These are phyloP conservation scores for Candida ascalaphidarum DNA, from an alignment of 805 yeast species.

Conservation along the genomic window DNA sequence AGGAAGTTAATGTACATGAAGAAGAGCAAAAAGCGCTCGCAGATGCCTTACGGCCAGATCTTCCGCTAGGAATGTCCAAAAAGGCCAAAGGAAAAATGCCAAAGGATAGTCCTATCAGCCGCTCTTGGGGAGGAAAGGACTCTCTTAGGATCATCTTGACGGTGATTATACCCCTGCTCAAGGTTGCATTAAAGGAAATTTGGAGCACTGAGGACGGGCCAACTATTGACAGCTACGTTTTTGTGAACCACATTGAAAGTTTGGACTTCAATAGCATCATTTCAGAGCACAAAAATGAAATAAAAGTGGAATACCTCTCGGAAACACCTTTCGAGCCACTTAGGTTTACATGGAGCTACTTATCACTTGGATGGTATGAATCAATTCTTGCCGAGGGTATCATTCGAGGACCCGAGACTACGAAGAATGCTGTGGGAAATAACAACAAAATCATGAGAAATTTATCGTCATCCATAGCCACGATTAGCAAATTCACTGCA, in stretches of 20 bases:
- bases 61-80: slow-evolving; percentile 54
- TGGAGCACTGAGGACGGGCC: slow-evolving; percentile 14
- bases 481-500: slow-evolving; percentile 29
- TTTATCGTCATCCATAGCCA: slow-evolving; percentile 22
- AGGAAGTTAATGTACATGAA: neutral
- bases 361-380: slow-evolving; percentile 70
- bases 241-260: slow-evolving; percentile 33
- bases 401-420: slow-evolving; percentile 3
- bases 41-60: slow-evolving; percentile 37
- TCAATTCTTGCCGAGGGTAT: too few relatives aligned
- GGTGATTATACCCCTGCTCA: slow-evolving; percentile 29
- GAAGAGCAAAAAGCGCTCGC: slow-evolving; percentile 19
- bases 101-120: slow-evolving; percentile 37
- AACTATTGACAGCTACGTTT: slow-evolving; percentile 14
- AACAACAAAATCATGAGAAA: slow-evolving; percentile 31
- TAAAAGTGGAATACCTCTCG: slow-evolving; percentile 35
- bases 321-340: slow-evolving; percentile 34
- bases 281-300: slow-evolving; percentile 14
- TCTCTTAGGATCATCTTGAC: slow-evolving; percentile 35
- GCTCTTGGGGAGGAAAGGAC: slow-evolving; percentile 52
- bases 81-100: slow-evolving; percentile 49
- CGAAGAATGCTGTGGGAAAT: slow-evolving; percentile 8
- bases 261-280: slow-evolving; percentile 20
- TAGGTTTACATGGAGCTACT: slow-evolving; percentile 52
- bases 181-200: slow-evolving; percentile 15